Percentiles rank a stretch among this genome's conserved stretches.
phyloP scores from a whole-genome alignment of 345 rosid genomes.

The Citrus maxima region DNA sequence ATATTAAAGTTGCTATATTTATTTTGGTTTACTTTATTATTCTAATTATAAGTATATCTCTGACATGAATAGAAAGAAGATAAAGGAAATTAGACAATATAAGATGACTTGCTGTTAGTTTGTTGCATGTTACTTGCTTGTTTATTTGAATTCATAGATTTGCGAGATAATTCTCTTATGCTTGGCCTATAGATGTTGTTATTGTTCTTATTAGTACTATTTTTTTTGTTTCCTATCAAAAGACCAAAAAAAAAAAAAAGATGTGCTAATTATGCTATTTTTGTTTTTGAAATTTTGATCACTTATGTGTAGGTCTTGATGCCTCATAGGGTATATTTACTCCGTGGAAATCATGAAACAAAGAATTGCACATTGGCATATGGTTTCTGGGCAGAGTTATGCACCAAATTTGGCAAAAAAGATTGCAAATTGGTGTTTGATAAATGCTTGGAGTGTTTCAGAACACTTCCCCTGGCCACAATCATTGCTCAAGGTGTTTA shows the following conservation, averaged over 20 bases:
- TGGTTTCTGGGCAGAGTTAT: constrained; percentile 36
- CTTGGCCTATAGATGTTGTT: not conserved
- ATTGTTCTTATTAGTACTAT: no score
- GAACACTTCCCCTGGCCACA: constrained; percentile 36
- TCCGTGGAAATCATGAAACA: constrained; percentile 47
- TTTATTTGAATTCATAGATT: not conserved
- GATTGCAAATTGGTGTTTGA: constrained; percentile 27
- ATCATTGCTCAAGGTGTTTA: constrained; percentile 31
- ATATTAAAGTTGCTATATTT: not conserved
- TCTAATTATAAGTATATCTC: not conserved
- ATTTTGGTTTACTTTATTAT: not conserved
- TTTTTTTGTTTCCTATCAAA: no score
- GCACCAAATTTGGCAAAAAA: constrained; percentile 33
- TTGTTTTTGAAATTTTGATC: not conserved
- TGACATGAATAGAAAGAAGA: not conserved
- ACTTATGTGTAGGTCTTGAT: constrained; percentile 30
- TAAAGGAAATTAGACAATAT: not conserved
- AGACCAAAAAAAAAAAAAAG: no score
- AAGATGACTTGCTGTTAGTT: not conserved
- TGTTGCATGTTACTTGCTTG: not conserved
- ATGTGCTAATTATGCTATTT: not conserved
- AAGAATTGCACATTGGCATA: constrained; percentile 29
- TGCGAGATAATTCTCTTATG: not conserved
- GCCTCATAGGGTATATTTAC: constrained; percentile 38
- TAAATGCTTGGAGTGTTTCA: constrained; percentile 34